These are phyloP conservation scores for Aspergillus bridgeri DNA, from an alignment of 495 filamentous ascomycete species.

Conservation along the genomic window DNA sequence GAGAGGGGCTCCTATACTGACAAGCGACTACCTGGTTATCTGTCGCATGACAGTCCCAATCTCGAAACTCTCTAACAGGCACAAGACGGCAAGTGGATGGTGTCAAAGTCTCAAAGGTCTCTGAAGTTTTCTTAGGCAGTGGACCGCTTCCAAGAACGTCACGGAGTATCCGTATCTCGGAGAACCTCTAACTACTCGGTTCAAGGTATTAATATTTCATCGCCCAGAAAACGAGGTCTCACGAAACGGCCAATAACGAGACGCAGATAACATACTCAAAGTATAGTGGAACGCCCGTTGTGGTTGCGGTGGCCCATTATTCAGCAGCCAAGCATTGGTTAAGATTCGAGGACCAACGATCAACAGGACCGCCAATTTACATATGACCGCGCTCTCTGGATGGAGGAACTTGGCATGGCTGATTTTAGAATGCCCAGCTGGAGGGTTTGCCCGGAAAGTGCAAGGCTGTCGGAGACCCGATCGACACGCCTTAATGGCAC, in stretches of 20 bases:
- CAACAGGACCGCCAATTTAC: slow-evolving; percentile 3
- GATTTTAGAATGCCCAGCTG: not conserved
- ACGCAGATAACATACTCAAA: not conserved
- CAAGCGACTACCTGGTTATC: not conserved
- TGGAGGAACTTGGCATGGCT: not conserved
- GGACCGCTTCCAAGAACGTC: no score
- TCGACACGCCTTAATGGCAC: not conserved
- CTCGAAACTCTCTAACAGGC: not conserved
- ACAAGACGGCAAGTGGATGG: not conserved
- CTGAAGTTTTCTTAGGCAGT: no score
- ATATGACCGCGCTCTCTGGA: not conserved
- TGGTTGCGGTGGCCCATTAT: not conserved
- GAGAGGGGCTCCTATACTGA: no score
- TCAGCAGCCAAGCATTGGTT: slow-evolving; percentile 1
- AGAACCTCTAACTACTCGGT: no score
- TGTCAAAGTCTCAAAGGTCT: not conserved
- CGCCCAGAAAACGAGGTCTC: not conserved
- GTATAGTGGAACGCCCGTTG: no score
- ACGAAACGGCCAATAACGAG: not conserved
- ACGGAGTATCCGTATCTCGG: no score
- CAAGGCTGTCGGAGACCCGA: not conserved
- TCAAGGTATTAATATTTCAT: no score
- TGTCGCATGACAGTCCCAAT: not conserved
- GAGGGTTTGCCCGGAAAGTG: not conserved
- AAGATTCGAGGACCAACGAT: slow-evolving; percentile 1